Evolutionary conservation across 495 filamentous ascomycete genomes (phyloP), one percentile per base, ranked within the genome.

Genomic region (Articulospora tetracladia): DNA sequence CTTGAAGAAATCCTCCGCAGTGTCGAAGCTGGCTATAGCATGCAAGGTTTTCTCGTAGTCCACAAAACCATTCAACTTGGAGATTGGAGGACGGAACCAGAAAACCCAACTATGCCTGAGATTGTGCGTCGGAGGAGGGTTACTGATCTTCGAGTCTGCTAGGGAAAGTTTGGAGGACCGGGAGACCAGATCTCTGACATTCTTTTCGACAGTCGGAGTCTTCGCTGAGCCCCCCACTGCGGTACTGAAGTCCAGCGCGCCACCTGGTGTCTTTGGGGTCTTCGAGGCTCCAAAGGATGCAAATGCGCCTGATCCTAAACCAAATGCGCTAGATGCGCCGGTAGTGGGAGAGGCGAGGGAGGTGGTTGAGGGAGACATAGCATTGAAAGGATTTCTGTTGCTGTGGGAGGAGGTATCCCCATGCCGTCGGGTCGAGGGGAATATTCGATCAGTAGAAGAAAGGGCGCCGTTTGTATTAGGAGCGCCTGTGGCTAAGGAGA

Each of bases 31-130:
- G 55, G 90, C 93, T 66, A 98, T 83, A 17, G 91, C 83, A 65
- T 93, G 86, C 46, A 92, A 90, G 15, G 93, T 97, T 76, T 98
- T 97, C 72, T 98, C 94, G 69, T 98, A 98, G 73, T 98, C 94
- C 72, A 93, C 92, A 73, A 91, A 98, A 11, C 84, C 84, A 63
- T 86, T 85, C 8, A 81, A 82, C 77, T 97, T 97, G 47, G 90
- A 89, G 58, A 92, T 95, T 50, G 92, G 92, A 34, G 92, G 92
- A 26, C 94, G 86, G 74, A 95, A 98, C 92, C 93, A 97, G 66
- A 98, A 90, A 8, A 96, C 88, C 94, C 94, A 98, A 53, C 84
- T 88, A 69, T 91, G 85, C 71, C 90, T 93, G 62, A 98, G 75
- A 44, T 76, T 77, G 72, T 92, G 88, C 57, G 78, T 77, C 44